These are phyloP conservation scores for Pyrus pyrifolia DNA, from an alignment of 306 rosid genomes.

Conservation along the genomic window DNA sequence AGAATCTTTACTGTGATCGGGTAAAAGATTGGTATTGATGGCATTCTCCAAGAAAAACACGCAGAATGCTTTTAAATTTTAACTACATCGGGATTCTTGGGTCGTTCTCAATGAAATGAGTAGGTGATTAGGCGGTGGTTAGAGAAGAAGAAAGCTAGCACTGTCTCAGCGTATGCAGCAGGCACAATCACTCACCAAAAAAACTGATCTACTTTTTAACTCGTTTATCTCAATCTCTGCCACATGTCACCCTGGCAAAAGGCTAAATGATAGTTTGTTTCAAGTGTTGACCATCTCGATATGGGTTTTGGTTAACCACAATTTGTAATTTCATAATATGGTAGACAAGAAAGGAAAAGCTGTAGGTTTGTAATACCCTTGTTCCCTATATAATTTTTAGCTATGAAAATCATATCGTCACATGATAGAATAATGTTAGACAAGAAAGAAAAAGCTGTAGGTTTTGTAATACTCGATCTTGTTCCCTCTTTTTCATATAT, in stretches of 20 bases:
- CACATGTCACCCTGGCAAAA: slow-evolving; percentile 31
- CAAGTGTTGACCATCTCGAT: slow-evolving; percentile 26
- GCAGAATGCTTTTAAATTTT: background rate
- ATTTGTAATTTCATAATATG: background rate
- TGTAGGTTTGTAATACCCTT: too few species aligned
- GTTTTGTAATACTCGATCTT: background rate
- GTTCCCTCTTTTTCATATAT: background rate
- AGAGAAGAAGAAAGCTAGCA: slow-evolving; percentile 46
- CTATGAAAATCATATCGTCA: too few species aligned
- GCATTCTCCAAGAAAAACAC: background rate
- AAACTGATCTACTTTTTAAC: slow-evolving; percentile 18
- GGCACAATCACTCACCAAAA: slow-evolving; percentile 35
- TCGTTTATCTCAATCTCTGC: slow-evolving; percentile 2
- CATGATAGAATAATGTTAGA: background rate
- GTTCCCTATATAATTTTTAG: too few species aligned
- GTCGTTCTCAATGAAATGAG: slow-evolving; percentile 24
- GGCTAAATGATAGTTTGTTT: slow-evolving; percentile 15
- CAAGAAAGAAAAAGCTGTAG: background rate
- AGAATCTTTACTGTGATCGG: background rate
- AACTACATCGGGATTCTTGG: slow-evolving; percentile 7
- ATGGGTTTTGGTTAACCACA: background rate
- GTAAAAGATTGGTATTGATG: background rate
- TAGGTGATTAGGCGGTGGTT: slow-evolving; percentile 50
- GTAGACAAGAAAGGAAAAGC: too few species aligned
- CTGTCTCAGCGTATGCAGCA: slow-evolving; percentile 54